Evolutionary conservation across 1,284 basidiomycete species (phyloP).

Genomic region (Butyriboletus appendiculatus): DNA sequence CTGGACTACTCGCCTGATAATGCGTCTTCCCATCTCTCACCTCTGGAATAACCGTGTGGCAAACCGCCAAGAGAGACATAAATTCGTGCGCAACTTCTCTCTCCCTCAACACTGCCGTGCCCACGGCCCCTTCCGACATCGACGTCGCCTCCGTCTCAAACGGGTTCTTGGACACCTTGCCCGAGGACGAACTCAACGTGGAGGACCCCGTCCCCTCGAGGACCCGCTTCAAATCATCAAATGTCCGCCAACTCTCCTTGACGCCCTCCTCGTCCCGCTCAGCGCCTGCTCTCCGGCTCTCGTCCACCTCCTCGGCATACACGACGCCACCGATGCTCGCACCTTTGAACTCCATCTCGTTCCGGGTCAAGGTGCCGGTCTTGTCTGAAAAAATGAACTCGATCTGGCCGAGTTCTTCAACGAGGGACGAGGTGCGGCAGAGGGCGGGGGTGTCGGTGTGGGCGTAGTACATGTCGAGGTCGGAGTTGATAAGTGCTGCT

Average conservation of each 20-base stretch:
- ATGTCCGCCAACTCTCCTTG: slow-evolving; percentile 75
- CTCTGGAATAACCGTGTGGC: slow-evolving; percentile 99
- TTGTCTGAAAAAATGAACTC: slow-evolving; percentile 99
- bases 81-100: slow-evolving; percentile 82
- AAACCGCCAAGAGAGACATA: slow-evolving; percentile 89
- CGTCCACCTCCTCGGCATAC: slow-evolving; percentile 86
- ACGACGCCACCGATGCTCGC: slow-evolving; percentile 88
- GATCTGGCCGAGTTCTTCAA: slow-evolving; percentile 98
- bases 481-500: slow-evolving; percentile 95
- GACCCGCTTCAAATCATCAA: slow-evolving; percentile 65
- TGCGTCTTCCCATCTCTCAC: slow-evolving; percentile 80
- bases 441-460: slow-evolving; percentile 95
- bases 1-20: slow-evolving; percentile 97
- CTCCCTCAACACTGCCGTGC: slow-evolving; percentile 30
- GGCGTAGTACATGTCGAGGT: slow-evolving; percentile 95
- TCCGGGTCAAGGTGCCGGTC: slow-evolving; percentile 95
- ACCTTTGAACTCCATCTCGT: slow-evolving; percentile 98
- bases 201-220: slow-evolving; percentile 39
- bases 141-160: slow-evolving; percentile 15
- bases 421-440: slow-evolving; percentile 95
- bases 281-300: slow-evolving; percentile 62
- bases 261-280: slow-evolving; percentile 49
- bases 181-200: neutral
- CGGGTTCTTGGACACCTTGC: slow-evolving; percentile 22
- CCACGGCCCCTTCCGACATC: neutral